These are phyloP conservation scores for Candida caryicola DNA, from an alignment of 805 yeast species.

Conservation along the genomic window DNA sequence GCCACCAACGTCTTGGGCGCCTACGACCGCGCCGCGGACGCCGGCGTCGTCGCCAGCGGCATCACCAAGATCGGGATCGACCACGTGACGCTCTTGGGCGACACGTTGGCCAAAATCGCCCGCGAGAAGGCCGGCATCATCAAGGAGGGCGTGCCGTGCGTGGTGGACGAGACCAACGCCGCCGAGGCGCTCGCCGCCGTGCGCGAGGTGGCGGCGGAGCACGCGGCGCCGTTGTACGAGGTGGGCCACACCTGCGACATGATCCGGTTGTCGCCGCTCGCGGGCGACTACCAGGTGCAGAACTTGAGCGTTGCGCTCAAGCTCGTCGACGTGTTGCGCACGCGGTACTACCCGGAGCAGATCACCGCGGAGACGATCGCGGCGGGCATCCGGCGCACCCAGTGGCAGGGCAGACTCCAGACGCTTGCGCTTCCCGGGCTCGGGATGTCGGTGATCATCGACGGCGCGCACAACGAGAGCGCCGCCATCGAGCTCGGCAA, in stretches of 20 bases:
- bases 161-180: slow-evolving; percentile 69
- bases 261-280: slow-evolving; percentile 46
- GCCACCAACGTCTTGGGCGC: slow-evolving; percentile 74
- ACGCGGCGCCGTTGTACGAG: slow-evolving; percentile 25
- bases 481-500: slow-evolving; percentile 74
- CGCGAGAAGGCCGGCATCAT: slow-evolving; percentile 84
- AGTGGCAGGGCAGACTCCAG: slow-evolving; percentile 91
- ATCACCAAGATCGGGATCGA: slow-evolving; percentile 86
- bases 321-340: slow-evolving; percentile 42
- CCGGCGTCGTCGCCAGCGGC: slow-evolving; percentile 59
- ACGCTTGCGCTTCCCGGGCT: slow-evolving; percentile 20
- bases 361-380: slow-evolving; percentile 36
- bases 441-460: slow-evolving; percentile 49
- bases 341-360: slow-evolving; percentile 15
- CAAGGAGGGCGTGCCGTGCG: slow-evolving; percentile 56
- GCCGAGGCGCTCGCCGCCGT: slow-evolving; percentile 49
- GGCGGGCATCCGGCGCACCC: slow-evolving; percentile 52
- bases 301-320: slow-evolving; percentile 69
- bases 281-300: slow-evolving; percentile 69
- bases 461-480: slow-evolving; percentile 90
- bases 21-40: slow-evolving; percentile 7
- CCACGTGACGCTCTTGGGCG: slow-evolving; percentile 76
- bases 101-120: slow-evolving; percentile 64
- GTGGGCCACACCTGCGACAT: slow-evolving; percentile 14
- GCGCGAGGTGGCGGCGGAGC: slow-evolving; percentile 27